Percentiles rank a stretch among this genome's conserved stretches.
Evolutionary conservation across 2,329 filamentous ascomycete genomes (phyloP).

Genomic region (Penicillium sp.): DNA sequence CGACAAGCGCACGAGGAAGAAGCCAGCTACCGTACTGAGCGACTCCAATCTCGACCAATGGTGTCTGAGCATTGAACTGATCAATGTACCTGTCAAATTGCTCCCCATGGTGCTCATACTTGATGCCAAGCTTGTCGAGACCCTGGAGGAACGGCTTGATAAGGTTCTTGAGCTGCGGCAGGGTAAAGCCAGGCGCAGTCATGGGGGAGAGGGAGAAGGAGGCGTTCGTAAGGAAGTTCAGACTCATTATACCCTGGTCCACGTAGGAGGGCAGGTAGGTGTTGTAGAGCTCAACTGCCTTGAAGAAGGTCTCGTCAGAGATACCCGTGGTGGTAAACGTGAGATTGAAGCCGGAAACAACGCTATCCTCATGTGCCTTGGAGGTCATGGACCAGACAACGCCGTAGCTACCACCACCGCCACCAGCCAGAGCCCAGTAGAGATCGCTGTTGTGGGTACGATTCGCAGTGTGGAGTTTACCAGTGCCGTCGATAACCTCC

Average conservation of each 20-base stretch:
- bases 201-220: constrained; percentile 15
- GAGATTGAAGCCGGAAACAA: constrained; percentile 51
- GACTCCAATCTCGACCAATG: not conserved
- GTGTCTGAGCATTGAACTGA: constrained; percentile 9
- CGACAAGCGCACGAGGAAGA: constrained; percentile 6
- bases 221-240: constrained; percentile 10
- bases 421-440: constrained; percentile 28
- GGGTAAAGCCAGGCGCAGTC: constrained; percentile 8
- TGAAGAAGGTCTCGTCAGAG: constrained; percentile 52
- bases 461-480: constrained; percentile 21
- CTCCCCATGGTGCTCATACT: constrained; percentile 3
- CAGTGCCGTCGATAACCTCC: constrained; percentile 57
- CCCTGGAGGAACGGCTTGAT: constrained; percentile 7
- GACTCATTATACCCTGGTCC: constrained; percentile 13
- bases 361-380: constrained; percentile 53
- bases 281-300: constrained; percentile 17
- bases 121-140: constrained; percentile 9
- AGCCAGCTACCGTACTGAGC: constrained; percentile 13
- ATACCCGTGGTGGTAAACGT: constrained; percentile 42
- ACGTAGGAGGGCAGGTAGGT: constrained; percentile 11
- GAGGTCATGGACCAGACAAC: constrained; percentile 61
- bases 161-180: constrained; percentile 3
- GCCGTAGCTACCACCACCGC: constrained; percentile 58
- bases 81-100: constrained; percentile 12
- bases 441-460: constrained; percentile 21